Evolutionary conservation across 2,329 filamentous ascomycete genomes (phyloP), one percentile per base, ranked within the genome.

Genomic region (Aspergillus uvarum): DNA sequence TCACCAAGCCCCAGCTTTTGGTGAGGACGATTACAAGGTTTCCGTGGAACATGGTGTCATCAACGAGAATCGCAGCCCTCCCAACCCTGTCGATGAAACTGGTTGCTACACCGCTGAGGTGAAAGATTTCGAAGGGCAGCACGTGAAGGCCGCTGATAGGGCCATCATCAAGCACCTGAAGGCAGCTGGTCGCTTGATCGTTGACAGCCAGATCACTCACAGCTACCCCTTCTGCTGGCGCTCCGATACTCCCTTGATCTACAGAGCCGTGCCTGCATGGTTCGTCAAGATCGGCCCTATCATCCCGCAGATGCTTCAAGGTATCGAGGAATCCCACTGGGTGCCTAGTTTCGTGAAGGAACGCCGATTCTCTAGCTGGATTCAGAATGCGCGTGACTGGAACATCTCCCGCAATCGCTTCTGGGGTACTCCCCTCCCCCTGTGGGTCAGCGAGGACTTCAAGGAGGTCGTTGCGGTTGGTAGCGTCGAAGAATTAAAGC

Each of bases 221-320:
- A 94, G 91, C 69, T 96, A 96, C 75, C 92, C 92, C 21, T 94
- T 94, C 85, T 97, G 94, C 76, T 92, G 90, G 79, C 87, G 94
- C 62, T 96, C 92, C n/a, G 94, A 97, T 73, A 97, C 91, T 0
- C 94, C 92, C 31, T 83, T 98, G 63, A 96, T 98, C 68, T 95
- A 96, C 78, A 87, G 90, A 65, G 92, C 94, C 26, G 92, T 97
- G 19, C 91, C 93, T 8, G 92, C 92, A 0, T 98, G 94, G 94
- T 97, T 97, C 74, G 89, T 98, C 70, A 91, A 91, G 75, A 91
- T 97, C 51, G 86, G 89, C 19, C 85, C 90, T 60, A 89, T 92
- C 67, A 87, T 96, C 54, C 92, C 92, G 1, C 81, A 93, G 65
- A 94, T 98, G 89, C 82, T 97, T n/a, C 82, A 91, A 68, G 95